Conservation (phyloP, 2,329 filamentous ascomycete species). For the Sporothrix curviconia region DNA sequence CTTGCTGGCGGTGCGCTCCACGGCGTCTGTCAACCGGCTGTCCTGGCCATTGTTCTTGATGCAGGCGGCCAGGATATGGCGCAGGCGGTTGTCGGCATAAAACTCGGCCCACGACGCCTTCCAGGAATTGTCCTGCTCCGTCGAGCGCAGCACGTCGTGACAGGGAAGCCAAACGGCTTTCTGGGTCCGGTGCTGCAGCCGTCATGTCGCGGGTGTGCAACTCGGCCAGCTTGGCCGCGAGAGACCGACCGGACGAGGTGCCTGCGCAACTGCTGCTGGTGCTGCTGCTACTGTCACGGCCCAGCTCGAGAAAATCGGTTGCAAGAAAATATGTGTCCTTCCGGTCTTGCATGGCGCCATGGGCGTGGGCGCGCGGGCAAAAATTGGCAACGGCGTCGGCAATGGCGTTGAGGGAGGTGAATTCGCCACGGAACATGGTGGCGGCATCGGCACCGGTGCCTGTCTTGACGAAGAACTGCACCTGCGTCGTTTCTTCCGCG, state of each 20-base stretch:
- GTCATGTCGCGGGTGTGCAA: slow-evolving; percentile 62
- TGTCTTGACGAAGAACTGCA: slow-evolving; percentile 64
- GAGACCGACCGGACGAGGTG: slow-evolving; percentile 43
- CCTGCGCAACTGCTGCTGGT: slow-evolving; percentile 26
- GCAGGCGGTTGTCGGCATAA: slow-evolving; percentile 69
- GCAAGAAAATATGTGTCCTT: slow-evolving; percentile 51
- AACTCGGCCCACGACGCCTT: slow-evolving; percentile 74
- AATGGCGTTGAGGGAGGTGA: slow-evolving; percentile 77
- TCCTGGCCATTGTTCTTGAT: slow-evolving; percentile 61
- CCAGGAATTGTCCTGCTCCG: slow-evolving; percentile 72
- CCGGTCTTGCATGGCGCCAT: slow-evolving; percentile 54
- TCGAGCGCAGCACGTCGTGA: slow-evolving; percentile 78
- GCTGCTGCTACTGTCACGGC: slow-evolving; percentile 21
- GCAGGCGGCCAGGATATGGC: slow-evolving; percentile 54
- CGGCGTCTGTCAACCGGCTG: slow-evolving; percentile 50
- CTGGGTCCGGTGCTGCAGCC: slow-evolving; percentile 58
- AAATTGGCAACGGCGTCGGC: slow-evolving; percentile 63
- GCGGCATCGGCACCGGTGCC: slow-evolving; percentile 53
- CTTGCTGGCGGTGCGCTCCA: slow-evolving; percentile 54
- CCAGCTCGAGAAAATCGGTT: slow-evolving; percentile 74
- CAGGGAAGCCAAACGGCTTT: slow-evolving; percentile 75
- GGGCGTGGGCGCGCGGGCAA: slow-evolving; percentile 68
- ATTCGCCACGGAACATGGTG: slow-evolving; percentile 72
- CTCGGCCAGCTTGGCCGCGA: slow-evolving; percentile 71
- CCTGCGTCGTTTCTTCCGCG: background rate